Percentiles rank a stretch among this genome's conserved stretches.
These are phyloP conservation scores for Entophlyctis luteolus DNA, from an alignment of 192 early-diverging fungal genomes.

Conservation along the genomic window DNA sequence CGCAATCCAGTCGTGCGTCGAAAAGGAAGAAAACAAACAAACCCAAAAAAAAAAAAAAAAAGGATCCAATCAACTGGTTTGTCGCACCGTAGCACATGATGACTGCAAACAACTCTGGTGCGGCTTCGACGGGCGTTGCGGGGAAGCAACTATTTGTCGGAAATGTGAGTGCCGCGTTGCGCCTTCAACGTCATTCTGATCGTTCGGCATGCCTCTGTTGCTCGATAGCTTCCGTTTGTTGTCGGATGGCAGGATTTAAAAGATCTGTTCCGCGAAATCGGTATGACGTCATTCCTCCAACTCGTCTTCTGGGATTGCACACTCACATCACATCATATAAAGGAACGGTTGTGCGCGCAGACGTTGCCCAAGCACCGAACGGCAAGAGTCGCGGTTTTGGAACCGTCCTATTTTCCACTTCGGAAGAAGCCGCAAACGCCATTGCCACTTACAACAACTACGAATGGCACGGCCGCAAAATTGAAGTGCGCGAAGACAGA, in stretches of 20 bases:
- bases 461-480: slow-evolving; percentile 46
- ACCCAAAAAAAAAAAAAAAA: too few relatives aligned
- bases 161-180: slow-evolving; percentile 64
- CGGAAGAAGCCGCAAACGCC: slow-evolving; percentile 42
- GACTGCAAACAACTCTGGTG: slow-evolving; percentile 8
- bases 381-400: slow-evolving; percentile 47
- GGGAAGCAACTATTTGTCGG: slow-evolving; percentile 63
- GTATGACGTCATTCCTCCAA: slow-evolving; percentile 9
- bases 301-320: background rate
- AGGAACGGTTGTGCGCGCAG: slow-evolving; percentile 47
- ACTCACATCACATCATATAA: background rate
- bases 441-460: slow-evolving; percentile 46
- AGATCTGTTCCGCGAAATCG: slow-evolving; percentile 41
- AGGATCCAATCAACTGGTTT: too few relatives aligned
- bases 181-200: too few relatives aligned
- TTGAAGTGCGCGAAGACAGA: slow-evolving; percentile 48
- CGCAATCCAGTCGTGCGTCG: too few relatives aligned
- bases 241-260: slow-evolving; percentile 74
- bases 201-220: background rate
- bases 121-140: slow-evolving; percentile 10
- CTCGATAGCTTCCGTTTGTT: slow-evolving; percentile 61
- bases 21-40: too few relatives aligned
- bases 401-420: slow-evolving; percentile 40
- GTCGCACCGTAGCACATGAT: background rate
- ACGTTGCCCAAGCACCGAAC: slow-evolving; percentile 32